Conservation (phyloP, 2,329 filamentous ascomycete species). For the Sporothrix protearum region DNA sequence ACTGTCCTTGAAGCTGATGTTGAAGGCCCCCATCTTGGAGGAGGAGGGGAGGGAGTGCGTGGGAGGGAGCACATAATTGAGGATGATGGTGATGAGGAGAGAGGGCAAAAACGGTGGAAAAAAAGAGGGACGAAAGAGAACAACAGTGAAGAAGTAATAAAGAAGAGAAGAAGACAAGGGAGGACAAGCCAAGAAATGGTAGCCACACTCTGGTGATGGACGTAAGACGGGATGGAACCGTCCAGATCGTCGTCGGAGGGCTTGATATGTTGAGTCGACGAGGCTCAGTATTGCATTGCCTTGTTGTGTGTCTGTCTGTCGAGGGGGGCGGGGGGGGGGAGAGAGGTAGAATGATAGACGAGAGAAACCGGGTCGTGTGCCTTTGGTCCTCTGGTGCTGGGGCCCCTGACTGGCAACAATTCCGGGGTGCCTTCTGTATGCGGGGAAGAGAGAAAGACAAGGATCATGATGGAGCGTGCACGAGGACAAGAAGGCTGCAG, state of each 20-base stretch:
- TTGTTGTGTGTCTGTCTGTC: background rate
- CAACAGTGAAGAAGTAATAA: too few species aligned
- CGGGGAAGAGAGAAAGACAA: background rate
- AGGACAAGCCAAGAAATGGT: background rate
- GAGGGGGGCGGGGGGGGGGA: background rate
- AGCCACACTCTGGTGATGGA: background rate
- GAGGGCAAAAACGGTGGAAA: background rate
- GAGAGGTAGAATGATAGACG: background rate
- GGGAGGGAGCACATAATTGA: background rate
- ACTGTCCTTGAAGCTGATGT: conserved; percentile 25
- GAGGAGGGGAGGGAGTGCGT: background rate
- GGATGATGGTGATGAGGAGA: background rate
- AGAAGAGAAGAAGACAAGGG: background rate
- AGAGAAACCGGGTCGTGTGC: background rate
- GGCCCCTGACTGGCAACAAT: background rate
- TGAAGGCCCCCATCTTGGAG: conserved; percentile 22
- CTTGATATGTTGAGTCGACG: background rate
- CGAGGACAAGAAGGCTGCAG: conserved; percentile 7
- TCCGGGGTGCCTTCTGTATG: background rate
- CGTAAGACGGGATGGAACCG: background rate
- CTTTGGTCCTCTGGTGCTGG: background rate
- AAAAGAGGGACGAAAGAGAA: background rate
- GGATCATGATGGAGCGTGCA: background rate
- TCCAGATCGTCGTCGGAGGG: conserved; percentile 5
- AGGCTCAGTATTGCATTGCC: background rate